phyloP scores from a whole-genome alignment of 441 rosid species.

The Gossypium gossypioides region DNA sequence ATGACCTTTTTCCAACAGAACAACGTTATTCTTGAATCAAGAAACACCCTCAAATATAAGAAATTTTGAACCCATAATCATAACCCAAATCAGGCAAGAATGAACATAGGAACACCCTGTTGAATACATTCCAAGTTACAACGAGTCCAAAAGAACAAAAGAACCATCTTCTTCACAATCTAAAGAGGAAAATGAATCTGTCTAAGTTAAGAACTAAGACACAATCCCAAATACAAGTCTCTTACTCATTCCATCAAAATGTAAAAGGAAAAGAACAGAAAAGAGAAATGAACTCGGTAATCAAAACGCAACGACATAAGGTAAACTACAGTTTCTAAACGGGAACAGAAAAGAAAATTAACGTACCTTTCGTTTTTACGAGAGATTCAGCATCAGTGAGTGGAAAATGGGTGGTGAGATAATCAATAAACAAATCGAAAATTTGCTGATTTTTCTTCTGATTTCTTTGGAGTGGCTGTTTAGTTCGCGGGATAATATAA shows the following conservation, averaged over 20 bases:
- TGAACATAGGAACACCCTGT: not conserved
- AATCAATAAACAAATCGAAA: constrained; percentile 2
- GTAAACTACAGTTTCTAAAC: not conserved
- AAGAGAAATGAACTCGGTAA: not conserved
- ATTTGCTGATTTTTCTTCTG: not conserved
- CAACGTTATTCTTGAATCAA: not conserved
- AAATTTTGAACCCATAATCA: not conserved
- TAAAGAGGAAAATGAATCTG: constrained; percentile 5
- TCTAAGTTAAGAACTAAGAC: not conserved
- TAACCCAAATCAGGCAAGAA: not conserved
- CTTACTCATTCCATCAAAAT: not conserved
- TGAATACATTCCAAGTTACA: not conserved
- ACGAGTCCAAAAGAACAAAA: not conserved
- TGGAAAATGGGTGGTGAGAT: constrained; percentile 5
- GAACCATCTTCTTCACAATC: not conserved
- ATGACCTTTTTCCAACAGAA: not conserved
- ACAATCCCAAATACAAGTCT: not conserved
- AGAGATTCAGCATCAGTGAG: not conserved
- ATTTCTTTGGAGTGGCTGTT: constrained; percentile 4
- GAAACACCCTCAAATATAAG: not conserved
- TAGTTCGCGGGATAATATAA: constrained; percentile 13
- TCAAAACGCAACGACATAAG: not conserved
- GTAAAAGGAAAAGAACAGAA: not conserved
- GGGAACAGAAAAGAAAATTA: not conserved
- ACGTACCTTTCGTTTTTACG: not conserved